Conservation (phyloP, 2,329 filamentous ascomycete genomes). For the Pseudogymnoascus sp. region DNA sequence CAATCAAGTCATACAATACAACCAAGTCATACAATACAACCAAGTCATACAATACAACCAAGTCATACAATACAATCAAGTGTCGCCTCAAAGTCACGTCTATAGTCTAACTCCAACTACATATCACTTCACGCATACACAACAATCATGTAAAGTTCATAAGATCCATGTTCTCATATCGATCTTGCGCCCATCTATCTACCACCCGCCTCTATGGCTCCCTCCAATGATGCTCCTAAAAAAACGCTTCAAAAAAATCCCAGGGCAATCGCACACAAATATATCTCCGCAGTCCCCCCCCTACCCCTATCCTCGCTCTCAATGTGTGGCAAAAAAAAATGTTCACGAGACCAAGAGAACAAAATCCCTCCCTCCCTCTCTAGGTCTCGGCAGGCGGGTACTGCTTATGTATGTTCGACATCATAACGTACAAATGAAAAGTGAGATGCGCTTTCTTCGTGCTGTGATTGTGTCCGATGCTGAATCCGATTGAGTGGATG, state of each 20-base stretch:
- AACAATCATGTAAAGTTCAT: not conserved
- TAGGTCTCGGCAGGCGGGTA: not conserved
- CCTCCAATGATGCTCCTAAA: constrained; percentile 3
- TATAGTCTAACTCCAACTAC: not conserved
- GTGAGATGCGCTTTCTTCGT: not conserved
- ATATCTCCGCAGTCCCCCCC: not conserved
- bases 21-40: no score
- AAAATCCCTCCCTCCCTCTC: not conserved
- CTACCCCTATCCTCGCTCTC: not conserved
- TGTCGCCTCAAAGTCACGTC: not conserved
- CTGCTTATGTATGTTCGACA: constrained; percentile 3
- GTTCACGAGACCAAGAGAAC: not conserved
- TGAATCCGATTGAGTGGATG: not conserved
- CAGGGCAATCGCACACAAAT: not conserved
- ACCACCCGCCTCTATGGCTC: constrained; percentile 1
- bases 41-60: no score
- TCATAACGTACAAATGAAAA: constrained; percentile 4
- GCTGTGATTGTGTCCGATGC: not conserved
- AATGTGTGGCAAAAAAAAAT: not conserved
- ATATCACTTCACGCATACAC: not conserved
- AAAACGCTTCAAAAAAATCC: not conserved
- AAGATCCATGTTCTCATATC: constrained; percentile 9
- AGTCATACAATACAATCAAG: not conserved
- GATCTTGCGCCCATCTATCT: constrained; percentile 9
- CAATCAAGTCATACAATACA: no score